A percentile compares a stretch with the other conserved stretches of the same genome.
Evolutionary conservation across 2,329 filamentous ascomycete genomes (phyloP).

Genomic region (Ceratocystiopsis minuta): DNA sequence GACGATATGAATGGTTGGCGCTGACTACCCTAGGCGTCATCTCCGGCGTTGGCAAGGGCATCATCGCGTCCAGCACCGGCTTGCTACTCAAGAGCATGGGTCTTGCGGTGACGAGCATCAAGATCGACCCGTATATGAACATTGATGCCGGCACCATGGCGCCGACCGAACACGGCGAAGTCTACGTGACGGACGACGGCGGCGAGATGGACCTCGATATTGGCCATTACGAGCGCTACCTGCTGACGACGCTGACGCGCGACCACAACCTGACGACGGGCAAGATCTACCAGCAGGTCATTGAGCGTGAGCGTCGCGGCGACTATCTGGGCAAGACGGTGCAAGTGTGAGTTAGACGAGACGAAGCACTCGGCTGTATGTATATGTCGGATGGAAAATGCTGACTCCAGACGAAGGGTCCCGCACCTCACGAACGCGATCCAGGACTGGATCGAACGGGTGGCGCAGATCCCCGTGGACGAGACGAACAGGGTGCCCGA

Average conservation of each 20-base stretch:
- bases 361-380: too few relatives aligned
- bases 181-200: constrained; percentile 73
- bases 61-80: constrained; percentile 21
- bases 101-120: constrained; percentile 44
- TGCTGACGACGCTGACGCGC: constrained; percentile 61
- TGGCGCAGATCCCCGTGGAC: constrained; percentile 72
- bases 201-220: constrained; percentile 45
- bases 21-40: constrained; percentile 9
- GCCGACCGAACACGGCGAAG: constrained; percentile 53
- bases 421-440: constrained; percentile 86
- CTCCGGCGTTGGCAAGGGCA: constrained; percentile 12
- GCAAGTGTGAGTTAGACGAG: constrained; percentile 25
- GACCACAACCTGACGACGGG: constrained; percentile 97
- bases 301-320: constrained; percentile 44
- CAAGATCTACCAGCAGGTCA: constrained; percentile 84
- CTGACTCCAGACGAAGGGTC: constrained; percentile 24
- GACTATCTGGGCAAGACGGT: constrained; percentile 81
- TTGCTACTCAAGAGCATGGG: constrained; percentile 65
- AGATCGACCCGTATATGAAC: constrained; percentile 34
- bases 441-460: constrained; percentile 79
- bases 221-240: constrained; percentile 47
- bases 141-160: constrained; percentile 19
- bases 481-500: constrained; percentile 69
- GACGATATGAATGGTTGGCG: not conserved
- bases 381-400: too few relatives aligned